phyloP scores from a whole-genome alignment of 768 basidiomycete genomes.

The Tricholoma sp. region DNA sequence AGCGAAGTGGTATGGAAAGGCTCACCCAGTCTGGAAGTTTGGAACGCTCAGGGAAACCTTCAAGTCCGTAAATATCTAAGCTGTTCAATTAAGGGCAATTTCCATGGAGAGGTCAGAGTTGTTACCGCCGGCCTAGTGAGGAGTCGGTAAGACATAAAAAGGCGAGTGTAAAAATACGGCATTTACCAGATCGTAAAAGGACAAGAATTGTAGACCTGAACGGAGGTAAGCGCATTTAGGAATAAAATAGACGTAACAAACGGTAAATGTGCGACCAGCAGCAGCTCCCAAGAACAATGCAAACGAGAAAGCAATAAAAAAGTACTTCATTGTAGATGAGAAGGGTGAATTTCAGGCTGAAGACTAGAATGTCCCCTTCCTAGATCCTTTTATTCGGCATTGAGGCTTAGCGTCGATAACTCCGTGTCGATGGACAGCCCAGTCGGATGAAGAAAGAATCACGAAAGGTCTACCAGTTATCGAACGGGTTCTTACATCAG shows the following conservation, averaged over 20 bases:
- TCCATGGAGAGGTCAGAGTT: background rate
- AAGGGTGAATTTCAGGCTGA: background rate
- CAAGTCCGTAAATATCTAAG: constrained; percentile 54
- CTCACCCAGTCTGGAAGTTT: constrained; percentile 40
- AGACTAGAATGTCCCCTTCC: background rate
- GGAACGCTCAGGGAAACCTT: constrained; percentile 45
- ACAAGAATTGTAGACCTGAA: constrained; percentile 51
- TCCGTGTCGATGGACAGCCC: background rate
- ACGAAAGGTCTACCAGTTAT: background rate
- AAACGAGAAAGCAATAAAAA: constrained; percentile 11
- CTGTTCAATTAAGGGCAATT: background rate
- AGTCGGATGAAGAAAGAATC: background rate
- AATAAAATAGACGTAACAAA: constrained; percentile 15
- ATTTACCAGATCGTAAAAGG: constrained; percentile 64
- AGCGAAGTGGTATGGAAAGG: background rate
- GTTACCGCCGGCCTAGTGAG: constrained; percentile 33
- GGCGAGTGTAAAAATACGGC: background rate
- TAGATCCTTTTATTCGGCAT: background rate
- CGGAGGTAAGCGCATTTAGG: background rate
- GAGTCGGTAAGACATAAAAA: background rate
- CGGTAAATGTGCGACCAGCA: constrained; percentile 51
- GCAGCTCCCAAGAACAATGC: constrained; percentile 24
- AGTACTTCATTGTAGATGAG: constrained; percentile 13
- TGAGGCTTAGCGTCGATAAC: background rate
- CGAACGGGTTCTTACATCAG: background rate